Percentiles rank a stretch among this genome's conserved stretches.
phyloP scores from a whole-genome alignment of 1,284 basidiomycete species.

The Irpex sp. region DNA sequence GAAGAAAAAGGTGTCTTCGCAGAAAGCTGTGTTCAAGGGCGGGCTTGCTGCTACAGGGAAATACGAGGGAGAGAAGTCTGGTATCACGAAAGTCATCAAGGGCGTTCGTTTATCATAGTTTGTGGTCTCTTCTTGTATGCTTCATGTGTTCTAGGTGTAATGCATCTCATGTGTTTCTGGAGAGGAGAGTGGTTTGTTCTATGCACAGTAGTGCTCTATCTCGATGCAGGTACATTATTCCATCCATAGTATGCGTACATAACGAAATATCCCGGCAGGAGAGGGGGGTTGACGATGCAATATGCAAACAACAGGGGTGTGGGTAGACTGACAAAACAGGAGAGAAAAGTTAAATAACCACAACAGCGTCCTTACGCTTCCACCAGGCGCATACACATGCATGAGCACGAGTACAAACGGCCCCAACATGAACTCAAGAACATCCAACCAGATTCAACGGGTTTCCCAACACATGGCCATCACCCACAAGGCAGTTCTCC shows the following conservation, averaged over 20 bases:
- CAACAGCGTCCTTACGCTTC: background rate
- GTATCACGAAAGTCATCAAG: slow-evolving; percentile 87
- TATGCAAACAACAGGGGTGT: background rate
- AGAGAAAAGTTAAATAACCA: background rate
- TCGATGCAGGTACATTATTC: background rate
- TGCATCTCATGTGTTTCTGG: background rate
- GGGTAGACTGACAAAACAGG: background rate
- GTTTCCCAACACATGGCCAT: too few species aligned
- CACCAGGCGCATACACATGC: background rate
- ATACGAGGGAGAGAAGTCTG: slow-evolving; percentile 70
- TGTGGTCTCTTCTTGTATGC: background rate
- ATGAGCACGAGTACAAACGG: background rate
- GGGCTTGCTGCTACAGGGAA: slow-evolving; percentile 59
- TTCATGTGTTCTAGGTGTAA: background rate
- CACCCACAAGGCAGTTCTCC: background rate
- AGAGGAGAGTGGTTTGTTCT: background rate
- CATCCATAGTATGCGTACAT: background rate
- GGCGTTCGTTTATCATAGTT: slow-evolving; percentile 53
- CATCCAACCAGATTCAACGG: background rate
- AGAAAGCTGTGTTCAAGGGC: slow-evolving; percentile 87
- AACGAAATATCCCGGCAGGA: background rate
- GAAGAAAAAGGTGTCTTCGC: slow-evolving; percentile 83
- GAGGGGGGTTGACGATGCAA: background rate
- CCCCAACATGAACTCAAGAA: background rate
- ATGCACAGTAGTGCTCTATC: background rate